Evolutionary conservation across 208 protist species (phyloP).

Genomic region (Wallacemonas rigidus): DNA sequence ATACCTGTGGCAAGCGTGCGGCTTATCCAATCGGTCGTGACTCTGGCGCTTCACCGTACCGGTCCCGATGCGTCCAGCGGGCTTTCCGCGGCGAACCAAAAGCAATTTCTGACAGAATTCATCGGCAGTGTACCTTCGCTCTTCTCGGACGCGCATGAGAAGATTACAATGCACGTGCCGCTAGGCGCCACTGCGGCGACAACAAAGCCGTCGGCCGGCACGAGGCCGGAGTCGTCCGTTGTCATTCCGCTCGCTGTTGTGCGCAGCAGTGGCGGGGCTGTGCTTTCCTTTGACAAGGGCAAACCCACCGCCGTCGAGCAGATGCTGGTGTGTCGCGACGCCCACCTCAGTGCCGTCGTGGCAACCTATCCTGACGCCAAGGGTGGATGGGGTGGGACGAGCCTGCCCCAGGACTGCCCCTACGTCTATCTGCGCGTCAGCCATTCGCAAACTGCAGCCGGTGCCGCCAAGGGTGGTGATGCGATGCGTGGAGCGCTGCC

Average conservation of each 20-base stretch:
- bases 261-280: constrained; percentile 44
- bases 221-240: constrained; percentile 24
- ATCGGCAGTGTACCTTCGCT: constrained; percentile 41
- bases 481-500: constrained; percentile 3
- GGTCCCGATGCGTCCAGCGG: background rate
- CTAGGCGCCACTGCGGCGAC: constrained; percentile 6
- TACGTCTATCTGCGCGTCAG: constrained; percentile 40
- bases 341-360: constrained; percentile 61
- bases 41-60: constrained; percentile 17
- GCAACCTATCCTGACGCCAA: constrained; percentile 85
- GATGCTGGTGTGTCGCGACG: constrained; percentile 74
- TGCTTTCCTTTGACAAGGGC: constrained; percentile 66
- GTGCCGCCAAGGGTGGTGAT: constrained; percentile 18
- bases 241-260: constrained; percentile 64
- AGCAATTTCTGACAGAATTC: constrained; percentile 48
- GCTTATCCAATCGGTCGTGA: constrained; percentile 28
- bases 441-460: background rate
- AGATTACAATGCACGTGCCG: constrained; percentile 55
- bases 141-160: constrained; percentile 49
- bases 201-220: background rate
- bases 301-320: constrained; percentile 71
- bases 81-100: background rate
- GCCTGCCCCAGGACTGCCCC: constrained; percentile 34
- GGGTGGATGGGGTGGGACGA: constrained; percentile 64
- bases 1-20: constrained; percentile 27